phyloP scores from a whole-genome alignment of 2,329 filamentous ascomycete species.

The Pseudocercospora musae region DNA sequence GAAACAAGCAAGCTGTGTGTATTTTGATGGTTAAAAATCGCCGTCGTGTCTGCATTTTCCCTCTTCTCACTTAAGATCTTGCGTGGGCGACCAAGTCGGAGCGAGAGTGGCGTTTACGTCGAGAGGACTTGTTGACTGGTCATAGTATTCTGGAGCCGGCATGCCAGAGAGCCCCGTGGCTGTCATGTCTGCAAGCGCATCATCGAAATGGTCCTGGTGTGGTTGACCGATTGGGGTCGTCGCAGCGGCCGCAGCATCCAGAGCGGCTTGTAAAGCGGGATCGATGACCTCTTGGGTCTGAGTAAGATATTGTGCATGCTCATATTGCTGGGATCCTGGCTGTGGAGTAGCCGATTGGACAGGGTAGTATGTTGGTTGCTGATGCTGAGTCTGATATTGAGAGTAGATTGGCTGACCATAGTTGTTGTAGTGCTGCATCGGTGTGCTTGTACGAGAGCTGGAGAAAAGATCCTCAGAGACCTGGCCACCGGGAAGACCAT shows the following conservation, averaged over 20 bases:
- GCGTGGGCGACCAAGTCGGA: conserved; percentile 26
- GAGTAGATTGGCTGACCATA: conserved; percentile 27
- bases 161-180: conserved; percentile 23
- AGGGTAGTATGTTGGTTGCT: conserved; percentile 20
- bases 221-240: conserved; percentile 4
- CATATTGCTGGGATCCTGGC: conserved; percentile 27
- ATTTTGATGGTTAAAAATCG: background rate
- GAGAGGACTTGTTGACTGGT: conserved; percentile 24
- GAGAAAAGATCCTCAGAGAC: conserved; percentile 30
- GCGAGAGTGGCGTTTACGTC: conserved; percentile 27
- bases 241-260: conserved; percentile 17
- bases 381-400: conserved; percentile 25
- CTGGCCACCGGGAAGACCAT: conserved; percentile 34
- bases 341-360: conserved; percentile 17
- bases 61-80: conserved; percentile 11
- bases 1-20: background rate
- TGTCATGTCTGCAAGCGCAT: conserved; percentile 30
- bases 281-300: conserved; percentile 34
- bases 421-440: conserved; percentile 29
- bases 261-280: conserved; percentile 28
- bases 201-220: conserved; percentile 29
- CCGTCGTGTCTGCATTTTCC: background rate
- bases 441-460: conserved; percentile 29
- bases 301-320: conserved; percentile 33
- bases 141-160: conserved; percentile 24